Base-by-base conservation (phyloP, 1,139 yeast genomes). In the Sugiyamaella paludigena region DNA sequence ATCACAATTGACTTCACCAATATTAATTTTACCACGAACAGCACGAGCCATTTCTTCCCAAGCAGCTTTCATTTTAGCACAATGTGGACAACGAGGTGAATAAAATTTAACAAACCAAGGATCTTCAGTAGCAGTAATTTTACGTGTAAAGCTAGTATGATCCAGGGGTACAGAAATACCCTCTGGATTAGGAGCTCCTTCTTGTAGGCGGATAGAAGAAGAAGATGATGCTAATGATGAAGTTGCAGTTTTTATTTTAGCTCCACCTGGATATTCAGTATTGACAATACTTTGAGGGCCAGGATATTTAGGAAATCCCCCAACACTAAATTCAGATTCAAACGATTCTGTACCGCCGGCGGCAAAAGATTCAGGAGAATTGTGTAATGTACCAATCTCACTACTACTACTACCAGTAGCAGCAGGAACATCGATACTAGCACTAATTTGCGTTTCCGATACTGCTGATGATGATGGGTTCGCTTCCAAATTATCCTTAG, bases 1-100 rank as follows among this genome's bases (percentile, higher is more conserved):
- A 39, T 69, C 72, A 47, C 77, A 73, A 57, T 73, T 68, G 39
- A 73, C 67, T 31, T 69, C 72, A 6, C 73, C 77, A 15, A 73
- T 62, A 45, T 72, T 69, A 43, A 72, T 56, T 45, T 51, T 47
- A 24, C 68, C 67, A 46, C 61, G 56, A 49, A 65, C 56, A 40
- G 56, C 46, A 11, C 47, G 50, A 5, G 76, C 73, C 48, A 70
- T 53, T 45, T 66, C 63, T 11, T 54, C 55, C 74, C 74, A 73
- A 12, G 66, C 67, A 5, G 70, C 67, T 9, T 59, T 65, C 62
- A 69, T 59, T n/a, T 59, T 59, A 16, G 50, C 54, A 54, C 75
- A 71, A 56, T 69, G 70, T 10, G 69, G 65, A 53, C 75, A 70
- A 47, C 61, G 54, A 2, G 75, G 73, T 1, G 71, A 66, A 52